Conservation (phyloP, 106 monocot genomes). For the Dioscorea dumetorum region DNA sequence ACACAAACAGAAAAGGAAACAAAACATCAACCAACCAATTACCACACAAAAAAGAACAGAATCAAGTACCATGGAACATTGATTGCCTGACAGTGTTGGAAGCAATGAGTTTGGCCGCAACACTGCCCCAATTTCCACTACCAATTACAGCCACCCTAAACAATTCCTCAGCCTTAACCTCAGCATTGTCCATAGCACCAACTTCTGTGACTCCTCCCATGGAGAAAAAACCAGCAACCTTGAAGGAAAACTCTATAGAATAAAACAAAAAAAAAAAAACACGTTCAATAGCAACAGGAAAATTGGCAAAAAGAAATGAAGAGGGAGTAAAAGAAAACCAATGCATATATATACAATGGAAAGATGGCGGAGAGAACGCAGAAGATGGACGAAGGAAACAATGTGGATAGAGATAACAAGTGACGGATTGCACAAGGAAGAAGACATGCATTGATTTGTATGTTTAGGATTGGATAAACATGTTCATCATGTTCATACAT, state of each 20-base stretch:
- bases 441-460: too few species aligned
- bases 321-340: too few species aligned
- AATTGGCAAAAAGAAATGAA: too few species aligned
- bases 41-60: too few species aligned
- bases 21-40: too few species aligned
- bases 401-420: neutral
- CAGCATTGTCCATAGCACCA: neutral
- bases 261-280: neutral
- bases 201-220: too few species aligned
- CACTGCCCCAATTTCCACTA: constrained; percentile 96
- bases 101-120: constrained; percentile 81
- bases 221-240: too few species aligned
- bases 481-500: too few species aligned
- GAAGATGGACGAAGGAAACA: neutral
- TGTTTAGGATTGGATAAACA: too few species aligned
- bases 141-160: constrained; percentile 66
- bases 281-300: neutral
- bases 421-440: neutral
- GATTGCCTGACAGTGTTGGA: constrained; percentile 58
- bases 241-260: too few species aligned
- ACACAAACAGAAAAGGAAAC: too few species aligned
- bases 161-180: neutral
- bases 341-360: too few species aligned
- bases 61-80: constrained; percentile 43
- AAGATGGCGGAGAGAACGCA: neutral